These are phyloP conservation scores for Fomitopsis betulina DNA, from an alignment of 1,284 basidiomycete genomes.

Conservation along the genomic window DNA sequence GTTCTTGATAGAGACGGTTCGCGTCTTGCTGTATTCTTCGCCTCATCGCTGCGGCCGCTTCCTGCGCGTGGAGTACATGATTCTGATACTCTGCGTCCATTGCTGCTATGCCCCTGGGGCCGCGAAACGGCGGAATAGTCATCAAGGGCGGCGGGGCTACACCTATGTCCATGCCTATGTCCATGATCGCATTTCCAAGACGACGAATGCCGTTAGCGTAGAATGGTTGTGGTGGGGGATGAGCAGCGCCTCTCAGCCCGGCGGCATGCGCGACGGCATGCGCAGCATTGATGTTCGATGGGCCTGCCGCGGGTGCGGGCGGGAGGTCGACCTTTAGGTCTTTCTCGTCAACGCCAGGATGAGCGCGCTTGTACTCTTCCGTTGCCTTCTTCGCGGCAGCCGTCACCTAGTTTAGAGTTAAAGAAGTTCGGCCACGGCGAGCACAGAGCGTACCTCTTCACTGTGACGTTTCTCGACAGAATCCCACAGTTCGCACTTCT, in stretches of 20 bases:
- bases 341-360: slow-evolving; percentile 53
- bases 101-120: too few relatives aligned
- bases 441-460: slow-evolving; percentile 47
- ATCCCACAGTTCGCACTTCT: slow-evolving; percentile 72
- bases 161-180: too few relatives aligned
- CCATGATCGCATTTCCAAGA: background rate
- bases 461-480: slow-evolving; percentile 56
- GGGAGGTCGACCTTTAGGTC: slow-evolving; percentile 52
- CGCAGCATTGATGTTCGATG: slow-evolving; percentile 8
- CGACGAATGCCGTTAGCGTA: background rate
- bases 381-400: slow-evolving; percentile 63
- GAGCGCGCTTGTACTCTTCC: slow-evolving; percentile 47
- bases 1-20: background rate
- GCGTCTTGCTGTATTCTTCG: background rate
- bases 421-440: background rate
- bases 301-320: slow-evolving; percentile 21
- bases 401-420: slow-evolving; percentile 46
- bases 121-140: too few relatives aligned
- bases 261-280: background rate
- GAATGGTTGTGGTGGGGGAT: background rate
- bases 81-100: too few relatives aligned
- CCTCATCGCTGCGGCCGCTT: background rate
- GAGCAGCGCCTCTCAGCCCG: background rate
- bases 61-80: too few relatives aligned
- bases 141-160: too few relatives aligned